A percentile compares a stretch with the other conserved stretches of the same genome.
phyloP scores from a whole-genome alignment of 2,329 filamentous ascomycete genomes.

The Colletotrichum cordylinicola region DNA sequence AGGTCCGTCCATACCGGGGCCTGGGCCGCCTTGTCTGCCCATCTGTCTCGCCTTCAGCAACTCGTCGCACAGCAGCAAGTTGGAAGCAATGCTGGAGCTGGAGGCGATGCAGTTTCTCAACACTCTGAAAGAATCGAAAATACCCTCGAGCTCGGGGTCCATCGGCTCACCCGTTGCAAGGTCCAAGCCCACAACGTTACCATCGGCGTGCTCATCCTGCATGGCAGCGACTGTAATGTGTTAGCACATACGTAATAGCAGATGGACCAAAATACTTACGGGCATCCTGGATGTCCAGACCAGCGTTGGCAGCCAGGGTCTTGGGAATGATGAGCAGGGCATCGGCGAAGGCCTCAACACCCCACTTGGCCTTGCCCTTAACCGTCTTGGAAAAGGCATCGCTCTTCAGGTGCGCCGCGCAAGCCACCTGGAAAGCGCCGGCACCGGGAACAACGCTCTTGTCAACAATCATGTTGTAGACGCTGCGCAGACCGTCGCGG shows the following conservation, averaged over 20 bases:
- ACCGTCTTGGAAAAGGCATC: slow-evolving; percentile 87
- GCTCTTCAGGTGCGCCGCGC: slow-evolving; percentile 84
- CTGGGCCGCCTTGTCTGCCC: slow-evolving; percentile 69
- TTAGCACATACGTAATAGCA: not conserved
- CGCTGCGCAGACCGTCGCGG: slow-evolving; percentile 90
- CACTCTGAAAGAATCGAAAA: slow-evolving; percentile 96
- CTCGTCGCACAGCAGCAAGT: slow-evolving; percentile 94
- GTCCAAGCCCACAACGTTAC: slow-evolving; percentile 86
- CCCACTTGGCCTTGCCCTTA: slow-evolving; percentile 98
- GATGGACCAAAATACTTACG: slow-evolving; percentile 60
- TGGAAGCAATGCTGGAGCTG: slow-evolving; percentile 92
- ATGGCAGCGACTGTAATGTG: slow-evolving; percentile 73
- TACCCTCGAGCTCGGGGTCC: slow-evolving; percentile 90
- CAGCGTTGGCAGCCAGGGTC: slow-evolving; percentile 93
- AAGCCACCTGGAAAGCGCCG: slow-evolving; percentile 95
- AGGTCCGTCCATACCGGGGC: slow-evolving; percentile 68
- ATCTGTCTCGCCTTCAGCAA: slow-evolving; percentile 98
- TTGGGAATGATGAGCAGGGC: slow-evolving; percentile 96
- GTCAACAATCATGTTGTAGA: slow-evolving; percentile 99
- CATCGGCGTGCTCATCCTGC: slow-evolving; percentile 85
- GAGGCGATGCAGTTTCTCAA: slow-evolving; percentile 93
- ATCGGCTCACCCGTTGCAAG: slow-evolving; percentile 88
- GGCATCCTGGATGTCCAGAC: slow-evolving; percentile 95
- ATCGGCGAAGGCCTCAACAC: slow-evolving; percentile 93
- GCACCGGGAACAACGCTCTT: slow-evolving; percentile 92